These are phyloP conservation scores for Friedmanniomyces simplex DNA, from an alignment of 495 filamentous ascomycete genomes.

Conservation along the genomic window DNA sequence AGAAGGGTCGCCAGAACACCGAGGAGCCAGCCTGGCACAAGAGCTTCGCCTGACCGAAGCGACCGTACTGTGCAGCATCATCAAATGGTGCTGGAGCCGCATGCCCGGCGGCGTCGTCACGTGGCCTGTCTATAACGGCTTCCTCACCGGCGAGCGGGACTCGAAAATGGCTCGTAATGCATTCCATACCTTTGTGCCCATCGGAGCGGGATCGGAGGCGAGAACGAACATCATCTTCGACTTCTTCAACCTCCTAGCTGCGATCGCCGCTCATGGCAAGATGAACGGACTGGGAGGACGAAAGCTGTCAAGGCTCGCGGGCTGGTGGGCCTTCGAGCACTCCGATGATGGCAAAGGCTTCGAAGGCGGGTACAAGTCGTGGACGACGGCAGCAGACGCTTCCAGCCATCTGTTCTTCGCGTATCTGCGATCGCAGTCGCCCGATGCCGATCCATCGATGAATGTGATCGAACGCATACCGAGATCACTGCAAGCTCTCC, in stretches of 20 bases:
- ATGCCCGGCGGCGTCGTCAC: constrained; percentile 85
- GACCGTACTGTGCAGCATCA: constrained; percentile 84
- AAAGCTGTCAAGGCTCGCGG: constrained; percentile 88
- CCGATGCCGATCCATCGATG: constrained; percentile 56
- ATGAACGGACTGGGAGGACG: constrained; percentile 86
- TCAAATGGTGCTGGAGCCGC: constrained; percentile 99
- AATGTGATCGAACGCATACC: constrained; percentile 75
- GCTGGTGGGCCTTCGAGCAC: constrained; percentile 98
- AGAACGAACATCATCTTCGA: constrained; percentile 85
- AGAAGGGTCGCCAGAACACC: constrained; percentile 28
- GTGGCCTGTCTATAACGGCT: constrained; percentile 94
- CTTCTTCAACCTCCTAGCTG: constrained; percentile 90
- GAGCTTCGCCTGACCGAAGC: constrained; percentile 90
- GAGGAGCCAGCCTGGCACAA: constrained; percentile 62
- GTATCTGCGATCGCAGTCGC: constrained; percentile 81
- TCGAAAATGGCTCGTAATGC: constrained; percentile 85
- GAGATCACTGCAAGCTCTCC: constrained; percentile 76
- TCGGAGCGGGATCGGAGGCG: constrained; percentile 82
- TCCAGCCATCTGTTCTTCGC: constrained; percentile 96
- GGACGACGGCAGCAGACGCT: constrained; percentile 84
- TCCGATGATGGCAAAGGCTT: constrained; percentile 80
- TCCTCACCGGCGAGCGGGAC: constrained; percentile 90
- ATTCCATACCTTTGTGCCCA: constrained; percentile 90
- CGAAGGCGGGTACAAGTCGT: constrained; percentile 83
- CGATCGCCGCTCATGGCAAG: constrained; percentile 74